Base-by-base conservation (phyloP, 2,329 filamentous ascomycete genomes). In the Colletotrichum sublineola region DNA sequence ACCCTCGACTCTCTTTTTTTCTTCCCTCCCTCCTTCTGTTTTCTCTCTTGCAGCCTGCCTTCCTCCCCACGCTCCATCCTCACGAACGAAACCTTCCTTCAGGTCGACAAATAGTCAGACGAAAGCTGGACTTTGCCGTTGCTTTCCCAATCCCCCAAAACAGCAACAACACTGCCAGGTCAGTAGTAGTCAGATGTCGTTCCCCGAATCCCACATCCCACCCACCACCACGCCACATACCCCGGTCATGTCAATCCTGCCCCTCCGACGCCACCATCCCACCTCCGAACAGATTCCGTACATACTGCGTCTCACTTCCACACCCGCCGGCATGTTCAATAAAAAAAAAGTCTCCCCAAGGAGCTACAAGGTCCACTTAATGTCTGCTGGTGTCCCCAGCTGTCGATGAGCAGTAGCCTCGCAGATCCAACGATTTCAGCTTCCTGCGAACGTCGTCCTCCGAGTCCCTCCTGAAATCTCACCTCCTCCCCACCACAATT, bases 331-430 rank as follows among this genome's bases (percentile, higher is more conserved):
- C 40, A 52, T 38, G n/a, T 46, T 44, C 42, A 68, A 64, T 29
- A 33, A 44, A 55, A 44, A 53, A 55, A 46, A 56, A 46, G 62
- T 67, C 36, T 42, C 55, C 48, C 40, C 62, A 71, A 56, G 61
- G 71, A 73, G 71, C 68, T 67, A 52, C 50, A 61, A 53, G 68
- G 14, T 63, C 74, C 77, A 76, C 77, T 75, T 72, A 71, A 74
- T 68, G 75, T 75, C 74, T 77, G 75, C 75, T 74, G 75, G 63
- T 72, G 71, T 71, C 75, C 73, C 67, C 73, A 71, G 67, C 71
- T 75, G 42, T 73, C 67, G 73, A 67, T 67, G 73, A 67, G 63
- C 73, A 67, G 60, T 68, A 75, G 73, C 69, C 73, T 75, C 72
- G 73, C 74, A 73, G 73, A 75, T 75, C 73, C 73, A 75, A 75